Percentiles rank a stretch among this genome's conserved stretches.
These are phyloP conservation scores for Paspalum vaginatum DNA, from an alignment of 176 grass and related monocot species.

Conservation along the genomic window DNA sequence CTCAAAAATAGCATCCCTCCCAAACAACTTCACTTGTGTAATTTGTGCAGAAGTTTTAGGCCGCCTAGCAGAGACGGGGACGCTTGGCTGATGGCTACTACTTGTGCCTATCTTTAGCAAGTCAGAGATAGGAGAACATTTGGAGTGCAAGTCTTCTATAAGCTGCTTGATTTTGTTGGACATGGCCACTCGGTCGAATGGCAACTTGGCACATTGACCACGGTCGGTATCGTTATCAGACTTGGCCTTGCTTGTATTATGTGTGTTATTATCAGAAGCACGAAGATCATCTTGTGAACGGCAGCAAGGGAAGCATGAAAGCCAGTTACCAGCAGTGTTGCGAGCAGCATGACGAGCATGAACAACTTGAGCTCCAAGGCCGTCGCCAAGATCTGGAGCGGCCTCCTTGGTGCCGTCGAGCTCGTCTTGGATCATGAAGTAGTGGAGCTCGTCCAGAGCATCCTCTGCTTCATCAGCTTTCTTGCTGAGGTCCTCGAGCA, in stretches of 20 bases:
- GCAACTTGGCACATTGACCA: neutral
- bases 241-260: neutral
- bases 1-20: conserved; percentile 15
- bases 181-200: conserved; percentile 17
- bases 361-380: neutral
- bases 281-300: conserved; percentile 1
- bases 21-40: neutral
- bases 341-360: neutral
- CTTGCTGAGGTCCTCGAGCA: neutral
- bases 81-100: neutral
- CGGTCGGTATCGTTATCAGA: neutral
- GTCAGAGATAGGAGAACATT: neutral
- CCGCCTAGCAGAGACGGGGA: accelerated
- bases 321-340: conserved; percentile 6
- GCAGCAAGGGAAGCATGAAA: conserved; percentile 23
- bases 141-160: neutral
- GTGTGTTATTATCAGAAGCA: neutral
- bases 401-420: conserved; percentile 18
- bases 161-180: conserved; percentile 22
- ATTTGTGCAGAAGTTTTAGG: accelerated
- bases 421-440: conserved; percentile 39
- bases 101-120: neutral
- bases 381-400: neutral
- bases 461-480: conserved; percentile 24
- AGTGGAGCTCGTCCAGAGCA: conserved; percentile 35